Conservation (phyloP, 129 eudicot genomes). For the Pulicaria dysenterica region DNA sequence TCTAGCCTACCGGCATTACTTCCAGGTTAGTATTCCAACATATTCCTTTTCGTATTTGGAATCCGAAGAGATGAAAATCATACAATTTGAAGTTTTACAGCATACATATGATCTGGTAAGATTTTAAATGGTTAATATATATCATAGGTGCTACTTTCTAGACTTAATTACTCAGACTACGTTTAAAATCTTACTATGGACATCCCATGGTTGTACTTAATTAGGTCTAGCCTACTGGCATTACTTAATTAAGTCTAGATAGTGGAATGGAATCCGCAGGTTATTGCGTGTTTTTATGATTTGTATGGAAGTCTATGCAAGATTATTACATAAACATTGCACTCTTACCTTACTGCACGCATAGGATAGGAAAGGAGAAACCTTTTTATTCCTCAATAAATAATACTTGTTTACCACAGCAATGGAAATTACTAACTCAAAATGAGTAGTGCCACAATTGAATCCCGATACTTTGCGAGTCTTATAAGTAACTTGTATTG, state of each 20-base stretch:
- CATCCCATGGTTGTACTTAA: no score
- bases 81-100: background rate
- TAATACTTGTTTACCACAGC: no score
- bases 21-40: constrained; percentile 20
- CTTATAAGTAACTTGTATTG: constrained; percentile 19
- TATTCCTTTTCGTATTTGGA: background rate
- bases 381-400: no score
- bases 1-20: constrained; percentile 23
- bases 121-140: background rate
- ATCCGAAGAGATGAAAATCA: background rate
- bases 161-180: background rate
- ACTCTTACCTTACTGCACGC: no score
- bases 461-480: background rate
- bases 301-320: no score
- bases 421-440: background rate
- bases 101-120: background rate
- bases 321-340: no score
- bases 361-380: no score
- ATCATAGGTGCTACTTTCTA: background rate
- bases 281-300: no score
- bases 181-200: no score
- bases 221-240: no score
- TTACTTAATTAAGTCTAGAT: no score
- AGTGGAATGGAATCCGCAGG: no score
- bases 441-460: background rate